Evolutionary conservation across 2,329 filamentous ascomycete species (phyloP).

Genomic region (Rutstroemia sydowiana): DNA sequence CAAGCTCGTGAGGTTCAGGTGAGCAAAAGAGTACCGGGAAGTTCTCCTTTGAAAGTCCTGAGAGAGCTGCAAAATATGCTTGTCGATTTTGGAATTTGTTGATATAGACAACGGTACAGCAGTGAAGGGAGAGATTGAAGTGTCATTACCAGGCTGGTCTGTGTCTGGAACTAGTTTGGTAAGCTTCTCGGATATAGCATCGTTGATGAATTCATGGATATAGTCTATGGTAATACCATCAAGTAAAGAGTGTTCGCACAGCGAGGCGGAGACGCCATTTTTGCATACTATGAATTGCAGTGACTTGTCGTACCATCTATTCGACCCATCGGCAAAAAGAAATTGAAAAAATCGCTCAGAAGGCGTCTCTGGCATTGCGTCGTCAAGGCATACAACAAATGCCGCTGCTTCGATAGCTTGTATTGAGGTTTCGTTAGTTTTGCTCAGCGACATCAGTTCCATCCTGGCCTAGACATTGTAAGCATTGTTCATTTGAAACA

Average conservation of each 20-base stretch:
- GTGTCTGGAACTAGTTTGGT: too few relatives aligned
- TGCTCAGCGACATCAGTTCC: too few relatives aligned
- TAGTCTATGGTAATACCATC: conserved; percentile 10
- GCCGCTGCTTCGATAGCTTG: conserved; percentile 19
- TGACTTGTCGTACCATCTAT: conserved; percentile 26
- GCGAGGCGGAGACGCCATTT: conserved; percentile 20
- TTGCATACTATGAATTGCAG: conserved; percentile 20
- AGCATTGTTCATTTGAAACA: too few relatives aligned
- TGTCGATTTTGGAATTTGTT: too few relatives aligned
- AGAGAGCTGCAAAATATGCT: too few relatives aligned
- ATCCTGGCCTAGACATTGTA: too few relatives aligned
- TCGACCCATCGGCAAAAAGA: conserved; percentile 18
- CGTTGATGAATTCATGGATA: background rate
- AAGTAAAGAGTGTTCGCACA: conserved; percentile 19
- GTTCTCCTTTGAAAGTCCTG: too few relatives aligned
- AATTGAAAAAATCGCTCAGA: conserved; percentile 14
- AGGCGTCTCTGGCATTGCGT: conserved; percentile 14
- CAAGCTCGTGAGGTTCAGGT: too few relatives aligned
- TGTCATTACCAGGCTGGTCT: too few relatives aligned
- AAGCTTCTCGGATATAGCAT: background rate
- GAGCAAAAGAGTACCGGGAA: too few relatives aligned
- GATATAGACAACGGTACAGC: too few relatives aligned
- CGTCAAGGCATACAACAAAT: conserved; percentile 24
- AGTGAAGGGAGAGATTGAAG: too few relatives aligned
- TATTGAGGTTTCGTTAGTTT: background rate